These are phyloP conservation scores for Pezicula radicicola DNA, from an alignment of 2,329 filamentous ascomycete genomes.

Conservation along the genomic window DNA sequence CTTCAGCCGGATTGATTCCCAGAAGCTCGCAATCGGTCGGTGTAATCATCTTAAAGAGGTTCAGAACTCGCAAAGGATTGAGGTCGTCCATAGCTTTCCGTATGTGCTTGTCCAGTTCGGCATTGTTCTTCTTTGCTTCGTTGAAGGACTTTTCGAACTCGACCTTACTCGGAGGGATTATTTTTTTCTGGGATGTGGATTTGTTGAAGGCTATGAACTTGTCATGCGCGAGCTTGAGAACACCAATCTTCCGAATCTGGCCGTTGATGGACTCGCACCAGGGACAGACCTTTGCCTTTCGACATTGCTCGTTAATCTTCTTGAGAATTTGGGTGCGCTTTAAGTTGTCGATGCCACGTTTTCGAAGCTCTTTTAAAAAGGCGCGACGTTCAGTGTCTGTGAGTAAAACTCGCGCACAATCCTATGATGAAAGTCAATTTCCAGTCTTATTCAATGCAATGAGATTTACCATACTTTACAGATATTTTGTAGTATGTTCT, in stretches of 20 bases:
- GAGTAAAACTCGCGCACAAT: constrained; percentile 81
- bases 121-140: constrained; percentile 72
- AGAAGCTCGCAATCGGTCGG: constrained; percentile 86
- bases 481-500: constrained; percentile 88
- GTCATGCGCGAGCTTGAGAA: constrained; percentile 93
- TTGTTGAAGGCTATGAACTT: constrained; percentile 87
- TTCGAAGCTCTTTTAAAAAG: constrained; percentile 77
- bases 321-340: constrained; percentile 81
- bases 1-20: constrained; percentile 81
- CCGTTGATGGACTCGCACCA: constrained; percentile 83
- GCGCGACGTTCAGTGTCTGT: constrained; percentile 74
- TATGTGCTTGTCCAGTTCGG: constrained; percentile 85
- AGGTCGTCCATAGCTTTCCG: constrained; percentile 93
- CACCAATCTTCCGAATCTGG: constrained; percentile 84
- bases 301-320: constrained; percentile 83
- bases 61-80: constrained; percentile 83
- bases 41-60: constrained; percentile 86
- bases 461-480: constrained; percentile 63
- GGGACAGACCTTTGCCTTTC: constrained; percentile 80
- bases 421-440: constrained; percentile 35
- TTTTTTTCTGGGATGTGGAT: constrained; percentile 82
- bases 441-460: constrained; percentile 2
- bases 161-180: constrained; percentile 76
- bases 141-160: constrained; percentile 84
- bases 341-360: constrained; percentile 82